Evolutionary conservation across 1,139 yeast genomes (phyloP), one percentile per base, ranked within the genome.

Genomic region (Yamadazyma membranifaciens): DNA sequence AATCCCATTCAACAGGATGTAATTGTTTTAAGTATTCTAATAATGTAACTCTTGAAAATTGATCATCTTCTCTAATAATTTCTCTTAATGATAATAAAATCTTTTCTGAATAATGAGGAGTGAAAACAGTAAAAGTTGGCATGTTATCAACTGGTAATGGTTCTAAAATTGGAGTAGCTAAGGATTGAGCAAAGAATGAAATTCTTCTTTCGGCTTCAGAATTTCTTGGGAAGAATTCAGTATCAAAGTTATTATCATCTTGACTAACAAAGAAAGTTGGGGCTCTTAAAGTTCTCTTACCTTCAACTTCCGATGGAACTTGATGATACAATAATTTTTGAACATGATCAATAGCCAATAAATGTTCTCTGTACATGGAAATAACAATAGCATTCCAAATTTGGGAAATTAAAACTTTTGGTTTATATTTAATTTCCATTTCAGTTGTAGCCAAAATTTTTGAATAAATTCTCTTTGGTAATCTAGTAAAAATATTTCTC

Each of bases 121-220:
- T 91, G 71, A 92, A 78, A 40, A 92, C 98, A 39, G 98, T 89
- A 65, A 92, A 92, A 10, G 98, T 92, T 47, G 98, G 98, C 98
- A 92, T 92, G 74, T 92, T 92, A 69, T 92, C 98, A 54, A 92
- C 97, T 31, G 98, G 98, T 58, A 92, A 77, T 46, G 98, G 98
- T 69, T 92, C 98, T 49, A 96, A 96, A 57, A 92, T 91, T 52
- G 98, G 98, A 45, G 98, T 92, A 40, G 98, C 95, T 67, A 92
- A 76, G 17, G 98, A 91, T 69, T 92, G 98, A 44, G 98, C 98
- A 70, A 92, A 92, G 84, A 92, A 92, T 43, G 97, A 87, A 56
- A 92, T 89, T 80, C 98, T 94, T 75, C 98, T 88, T 73, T 92
- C 98, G 49, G 98, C 98, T 69, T 92, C 98, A 38, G 97, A 88